Evolutionary conservation across 2,329 filamentous ascomycete genomes (phyloP).

Genomic region (Ophiosphaerella narmari): DNA sequence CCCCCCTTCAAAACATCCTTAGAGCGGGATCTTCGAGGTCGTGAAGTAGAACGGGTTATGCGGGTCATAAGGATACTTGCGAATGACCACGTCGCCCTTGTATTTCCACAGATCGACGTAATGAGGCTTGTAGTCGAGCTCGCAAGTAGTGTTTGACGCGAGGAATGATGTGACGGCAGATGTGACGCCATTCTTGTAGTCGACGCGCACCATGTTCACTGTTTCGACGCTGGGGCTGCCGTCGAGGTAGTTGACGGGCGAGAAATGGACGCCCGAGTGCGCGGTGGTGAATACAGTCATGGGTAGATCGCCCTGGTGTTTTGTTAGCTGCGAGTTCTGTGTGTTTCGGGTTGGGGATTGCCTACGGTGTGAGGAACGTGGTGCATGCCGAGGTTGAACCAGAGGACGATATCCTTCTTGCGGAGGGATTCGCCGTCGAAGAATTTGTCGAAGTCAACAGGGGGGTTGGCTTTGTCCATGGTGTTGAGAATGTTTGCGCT

Average conservation of each 20-base stretch:
- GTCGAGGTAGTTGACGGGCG: background rate
- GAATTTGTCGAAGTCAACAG: conserved; percentile 56
- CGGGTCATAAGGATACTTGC: background rate
- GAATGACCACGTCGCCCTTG: background rate
- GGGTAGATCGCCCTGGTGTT: background rate
- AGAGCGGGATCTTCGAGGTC: background rate
- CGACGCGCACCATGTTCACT: conserved; percentile 1
- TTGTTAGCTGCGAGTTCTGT: background rate
- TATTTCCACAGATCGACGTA: background rate
- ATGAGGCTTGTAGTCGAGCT: background rate
- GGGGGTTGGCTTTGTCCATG: conserved; percentile 52
- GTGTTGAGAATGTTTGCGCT: conserved; percentile 52
- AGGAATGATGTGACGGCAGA: background rate
- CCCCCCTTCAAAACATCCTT: background rate
- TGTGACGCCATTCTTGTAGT: background rate
- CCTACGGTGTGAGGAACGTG: conserved; percentile 48
- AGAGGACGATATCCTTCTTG: conserved; percentile 48
- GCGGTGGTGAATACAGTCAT: conserved; percentile 3
- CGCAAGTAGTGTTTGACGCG: background rate
- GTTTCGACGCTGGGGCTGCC: background rate
- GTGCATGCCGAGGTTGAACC: conserved; percentile 57
- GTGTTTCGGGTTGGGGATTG: background rate
- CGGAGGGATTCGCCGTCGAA: conserved; percentile 51
- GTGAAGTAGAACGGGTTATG: background rate
- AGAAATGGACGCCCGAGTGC: background rate